These are phyloP conservation scores for Sarocladium strictum DNA, from an alignment of 2,329 filamentous ascomycete species.

Conservation along the genomic window DNA sequence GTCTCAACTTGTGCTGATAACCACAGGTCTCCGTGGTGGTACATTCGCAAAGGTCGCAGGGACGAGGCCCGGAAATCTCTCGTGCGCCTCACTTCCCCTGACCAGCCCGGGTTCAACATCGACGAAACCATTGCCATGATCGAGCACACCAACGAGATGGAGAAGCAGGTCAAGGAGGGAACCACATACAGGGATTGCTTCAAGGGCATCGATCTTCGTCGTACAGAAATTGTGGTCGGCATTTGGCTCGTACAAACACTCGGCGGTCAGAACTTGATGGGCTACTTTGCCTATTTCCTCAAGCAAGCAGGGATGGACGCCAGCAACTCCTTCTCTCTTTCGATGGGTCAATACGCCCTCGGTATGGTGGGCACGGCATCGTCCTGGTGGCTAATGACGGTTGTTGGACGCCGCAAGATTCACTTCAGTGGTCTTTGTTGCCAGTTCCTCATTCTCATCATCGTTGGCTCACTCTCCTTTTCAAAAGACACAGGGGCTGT, in stretches of 20 bases:
- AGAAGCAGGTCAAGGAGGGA: slow-evolving; percentile 36
- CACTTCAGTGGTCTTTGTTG: slow-evolving; percentile 39
- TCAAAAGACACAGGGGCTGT: slow-evolving; percentile 25
- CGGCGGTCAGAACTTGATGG: slow-evolving; percentile 43
- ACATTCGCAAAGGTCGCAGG: slow-evolving; percentile 36
- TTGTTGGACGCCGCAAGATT: slow-evolving; percentile 43
- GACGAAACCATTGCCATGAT: slow-evolving; percentile 48
- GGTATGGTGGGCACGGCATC: slow-evolving; percentile 44
- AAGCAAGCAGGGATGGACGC: slow-evolving; percentile 39
- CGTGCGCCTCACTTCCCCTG: slow-evolving; percentile 32
- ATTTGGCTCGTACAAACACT: slow-evolving; percentile 44
- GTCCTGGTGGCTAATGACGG: slow-evolving; percentile 44
- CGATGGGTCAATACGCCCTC: slow-evolving; percentile 43
- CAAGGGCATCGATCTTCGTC: slow-evolving; percentile 42
- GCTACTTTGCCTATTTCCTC: slow-evolving; percentile 41
- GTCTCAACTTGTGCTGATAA: slow-evolving; percentile 5
- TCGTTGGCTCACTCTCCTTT: slow-evolving; percentile 34
- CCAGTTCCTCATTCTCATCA: slow-evolving; percentile 33
- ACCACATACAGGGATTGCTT: slow-evolving; percentile 46
- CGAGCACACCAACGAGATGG: slow-evolving; percentile 45
- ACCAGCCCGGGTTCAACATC: slow-evolving; percentile 33
- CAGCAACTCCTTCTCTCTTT: slow-evolving; percentile 36
- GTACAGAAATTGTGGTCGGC: slow-evolving; percentile 45
- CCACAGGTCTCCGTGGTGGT: slow-evolving; percentile 43
- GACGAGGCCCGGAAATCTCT: slow-evolving; percentile 35